Evolutionary conservation across 169 alveolate genomes (phyloP).

Genomic region (Cryptosporidium felis): DNA sequence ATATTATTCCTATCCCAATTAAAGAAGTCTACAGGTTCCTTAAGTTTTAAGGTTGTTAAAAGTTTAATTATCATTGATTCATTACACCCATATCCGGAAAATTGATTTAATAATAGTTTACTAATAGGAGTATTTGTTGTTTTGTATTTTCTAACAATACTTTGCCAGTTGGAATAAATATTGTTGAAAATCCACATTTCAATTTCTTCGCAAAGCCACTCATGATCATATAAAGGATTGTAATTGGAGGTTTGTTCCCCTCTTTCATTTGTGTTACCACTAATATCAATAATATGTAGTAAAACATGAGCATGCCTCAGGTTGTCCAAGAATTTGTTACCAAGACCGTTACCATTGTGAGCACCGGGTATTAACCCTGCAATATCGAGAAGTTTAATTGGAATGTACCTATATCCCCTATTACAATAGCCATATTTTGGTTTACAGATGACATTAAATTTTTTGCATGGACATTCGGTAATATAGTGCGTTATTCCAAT

Average conservation of each 20-base stretch:
- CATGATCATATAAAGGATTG: slow-evolving; percentile 81
- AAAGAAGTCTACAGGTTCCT: slow-evolving; percentile 72
- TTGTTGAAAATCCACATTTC: slow-evolving; percentile 83
- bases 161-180: slow-evolving; percentile 76
- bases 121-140: slow-evolving; percentile 71
- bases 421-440: slow-evolving; percentile 77
- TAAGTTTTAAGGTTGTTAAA: slow-evolving; percentile 68
- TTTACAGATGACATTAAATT: slow-evolving; percentile 66
- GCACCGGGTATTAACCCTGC: slow-evolving; percentile 81
- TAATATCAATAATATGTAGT: slow-evolving; percentile 76
- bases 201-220: slow-evolving; percentile 79
- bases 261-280: slow-evolving; percentile 82
- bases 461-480: slow-evolving; percentile 77
- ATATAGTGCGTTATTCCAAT: slow-evolving; percentile 74
- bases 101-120: slow-evolving; percentile 71
- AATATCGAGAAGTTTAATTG: slow-evolving; percentile 75
- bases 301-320: slow-evolving; percentile 77
- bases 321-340: slow-evolving; percentile 77
- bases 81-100: slow-evolving; percentile 77
- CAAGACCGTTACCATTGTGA: slow-evolving; percentile 76
- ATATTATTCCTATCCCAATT: slow-evolving; percentile 73
- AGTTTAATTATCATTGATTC: slow-evolving; percentile 68
- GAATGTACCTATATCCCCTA: slow-evolving; percentile 73
- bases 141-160: slow-evolving; percentile 75
- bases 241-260: slow-evolving; percentile 80